These are phyloP conservation scores for Seiridium unicorne DNA, from an alignment of 2,329 filamentous ascomycete genomes.

Conservation along the genomic window DNA sequence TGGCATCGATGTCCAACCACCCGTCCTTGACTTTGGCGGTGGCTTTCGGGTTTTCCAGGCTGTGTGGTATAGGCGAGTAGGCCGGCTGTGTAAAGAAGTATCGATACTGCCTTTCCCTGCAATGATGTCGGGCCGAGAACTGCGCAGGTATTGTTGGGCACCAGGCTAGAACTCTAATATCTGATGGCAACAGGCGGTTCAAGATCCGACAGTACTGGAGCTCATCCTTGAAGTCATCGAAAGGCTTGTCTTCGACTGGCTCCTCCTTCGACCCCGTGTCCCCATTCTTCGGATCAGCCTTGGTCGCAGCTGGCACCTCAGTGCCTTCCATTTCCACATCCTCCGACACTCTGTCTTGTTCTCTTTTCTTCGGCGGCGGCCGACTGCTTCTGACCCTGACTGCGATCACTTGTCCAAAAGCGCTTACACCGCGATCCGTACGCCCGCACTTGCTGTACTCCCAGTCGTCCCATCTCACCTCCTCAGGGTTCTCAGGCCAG, in stretches of 20 bases:
- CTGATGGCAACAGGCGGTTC: constrained; percentile 83
- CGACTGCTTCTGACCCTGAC: constrained; percentile 78
- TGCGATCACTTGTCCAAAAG: constrained; percentile 93
- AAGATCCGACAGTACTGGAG: constrained; percentile 79
- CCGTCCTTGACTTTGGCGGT: constrained; percentile 53
- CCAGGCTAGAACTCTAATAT: constrained; percentile 92
- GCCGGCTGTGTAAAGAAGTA: constrained; percentile 98
- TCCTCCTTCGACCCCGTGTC: background rate
- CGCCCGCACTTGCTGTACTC: constrained; percentile 95
- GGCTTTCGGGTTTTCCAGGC: constrained; percentile 42
- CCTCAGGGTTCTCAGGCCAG: constrained; percentile 61
- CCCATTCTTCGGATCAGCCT: background rate
- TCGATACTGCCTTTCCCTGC: constrained; percentile 84
- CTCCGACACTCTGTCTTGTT: constrained; percentile 12
- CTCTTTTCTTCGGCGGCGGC: constrained; percentile 47
- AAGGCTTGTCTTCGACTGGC: constrained; percentile 20
- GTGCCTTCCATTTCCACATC: constrained; percentile 8
- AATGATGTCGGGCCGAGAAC: constrained; percentile 92
- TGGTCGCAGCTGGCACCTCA: background rate
- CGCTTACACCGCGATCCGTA: constrained; percentile 90
- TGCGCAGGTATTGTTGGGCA: constrained; percentile 75
- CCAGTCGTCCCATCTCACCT: constrained; percentile 76
- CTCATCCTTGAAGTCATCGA: constrained; percentile 76
- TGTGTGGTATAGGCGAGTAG: constrained; percentile 65
- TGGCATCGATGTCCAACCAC: constrained; percentile 83